Evolutionary conservation across 2,329 filamentous ascomycete genomes (phyloP), one percentile per base, ranked within the genome.

Genomic region (Colletotrichum agaves): DNA sequence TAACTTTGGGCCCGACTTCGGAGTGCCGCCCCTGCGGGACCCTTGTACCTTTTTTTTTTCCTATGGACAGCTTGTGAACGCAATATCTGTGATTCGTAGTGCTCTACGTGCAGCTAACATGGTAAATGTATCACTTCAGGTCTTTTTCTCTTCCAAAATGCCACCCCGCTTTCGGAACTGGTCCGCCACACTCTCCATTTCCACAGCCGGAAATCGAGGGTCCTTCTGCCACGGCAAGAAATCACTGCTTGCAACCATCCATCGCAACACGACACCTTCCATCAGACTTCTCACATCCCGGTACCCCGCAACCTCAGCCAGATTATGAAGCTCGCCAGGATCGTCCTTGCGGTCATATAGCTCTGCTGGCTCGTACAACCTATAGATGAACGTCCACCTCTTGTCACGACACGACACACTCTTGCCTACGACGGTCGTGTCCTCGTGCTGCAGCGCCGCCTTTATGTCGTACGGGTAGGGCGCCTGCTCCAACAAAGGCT

Each of bases 401-500:
- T 77, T 70, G 39, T 78, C 73, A 0, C 80, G 73, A 3, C 81
- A 68, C 3, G 76, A 74, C 0, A 83, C 77, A 0, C 80, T 78
- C 56, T 83, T 84, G 0, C 82, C 82, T 0, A 83, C 81, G 0
- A 83, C 64, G 0, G 73, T 73, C 0, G 81, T 81, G 53, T 84
- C 79, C 11, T 82, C 76, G 64, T 84, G 82, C 68, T 84, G 82
- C 5, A 85, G 75, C 0, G 73, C 75, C 0, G 77, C 77, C 67
- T 84, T 84, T 52, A 84, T 76, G 53, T 84, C 82, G 60, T 84
- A 84, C 0, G 82, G 81, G 37, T 78, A 84, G 0, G 78, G 77
- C 0, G 77, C 75, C 57, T 81, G 77, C 62, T 84, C 82, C 0
- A 84, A 73, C 1, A 84, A 72, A 2, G 82, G 82, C 59, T 84